phyloP scores from a whole-genome alignment of 2,329 filamentous ascomycete genomes.

The Fusarium beomiforme region DNA sequence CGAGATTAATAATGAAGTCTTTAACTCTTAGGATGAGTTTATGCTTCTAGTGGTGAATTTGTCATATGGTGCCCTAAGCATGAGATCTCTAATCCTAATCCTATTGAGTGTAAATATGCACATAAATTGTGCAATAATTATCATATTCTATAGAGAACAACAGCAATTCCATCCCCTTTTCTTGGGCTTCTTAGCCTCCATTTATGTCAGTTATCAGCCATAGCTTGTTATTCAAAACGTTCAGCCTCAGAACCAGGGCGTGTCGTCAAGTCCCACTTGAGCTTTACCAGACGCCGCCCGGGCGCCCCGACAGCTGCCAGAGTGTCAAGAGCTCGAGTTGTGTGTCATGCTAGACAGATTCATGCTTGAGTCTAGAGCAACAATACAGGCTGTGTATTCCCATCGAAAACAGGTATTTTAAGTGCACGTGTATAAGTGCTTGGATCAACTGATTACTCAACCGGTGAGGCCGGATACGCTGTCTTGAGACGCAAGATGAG shows the following conservation, averaged over 20 bases:
- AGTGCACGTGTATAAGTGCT: slow-evolving; percentile 1
- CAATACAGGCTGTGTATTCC: neutral
- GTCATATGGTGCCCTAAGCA: neutral
- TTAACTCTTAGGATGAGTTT: neutral
- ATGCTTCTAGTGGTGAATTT: neutral
- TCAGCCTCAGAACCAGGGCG: neutral
- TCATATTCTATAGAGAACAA: neutral
- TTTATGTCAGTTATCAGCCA: neutral
- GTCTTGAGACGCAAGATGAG: neutral
- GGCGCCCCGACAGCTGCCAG: slow-evolving; percentile 9
- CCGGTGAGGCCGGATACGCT: slow-evolving; percentile 14
- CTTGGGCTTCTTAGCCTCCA: neutral
- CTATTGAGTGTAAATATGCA: neutral
- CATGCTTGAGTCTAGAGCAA: neutral
- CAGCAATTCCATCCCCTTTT: neutral
- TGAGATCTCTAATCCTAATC: no score
- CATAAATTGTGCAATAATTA: neutral
- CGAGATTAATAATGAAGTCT: neutral
- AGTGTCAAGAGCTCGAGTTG: slow-evolving; percentile 21
- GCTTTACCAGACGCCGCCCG: slow-evolving; percentile 15
- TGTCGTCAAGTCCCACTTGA: slow-evolving; percentile 4
- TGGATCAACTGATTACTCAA: neutral
- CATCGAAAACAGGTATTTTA: slow-evolving; percentile 13
- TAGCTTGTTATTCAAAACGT: neutral
- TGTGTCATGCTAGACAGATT: slow-evolving; percentile 20